Conservation (phyloP, 2,329 filamentous ascomycete species). For the Fusarium tuaranense region DNA sequence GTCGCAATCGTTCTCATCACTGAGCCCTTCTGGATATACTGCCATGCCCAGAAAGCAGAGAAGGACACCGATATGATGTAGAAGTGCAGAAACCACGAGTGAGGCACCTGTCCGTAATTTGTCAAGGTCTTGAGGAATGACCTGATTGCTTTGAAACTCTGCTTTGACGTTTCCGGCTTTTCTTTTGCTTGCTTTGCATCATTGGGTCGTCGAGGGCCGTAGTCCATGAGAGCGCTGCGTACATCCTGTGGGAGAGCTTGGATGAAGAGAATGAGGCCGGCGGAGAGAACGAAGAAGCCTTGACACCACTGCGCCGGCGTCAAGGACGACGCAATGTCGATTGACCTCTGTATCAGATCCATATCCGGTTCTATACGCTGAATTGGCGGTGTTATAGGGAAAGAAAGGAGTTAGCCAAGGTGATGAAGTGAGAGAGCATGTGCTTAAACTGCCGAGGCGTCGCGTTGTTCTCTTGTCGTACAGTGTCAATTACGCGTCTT, state of each 20-base stretch:
- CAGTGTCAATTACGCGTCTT: background rate
- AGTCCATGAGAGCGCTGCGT: constrained; percentile 60
- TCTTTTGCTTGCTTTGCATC: constrained; percentile 31
- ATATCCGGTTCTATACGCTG: background rate
- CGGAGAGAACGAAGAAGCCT: constrained; percentile 59
- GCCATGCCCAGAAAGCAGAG: constrained; percentile 79
- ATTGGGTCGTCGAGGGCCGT: constrained; percentile 59
- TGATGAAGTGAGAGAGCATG: constrained; percentile 8
- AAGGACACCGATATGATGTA: constrained; percentile 78
- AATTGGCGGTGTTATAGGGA: background rate
- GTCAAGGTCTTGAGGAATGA: constrained; percentile 47
- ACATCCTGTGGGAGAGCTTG: constrained; percentile 58
- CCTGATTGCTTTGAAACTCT: constrained; percentile 30
- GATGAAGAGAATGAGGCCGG: constrained; percentile 55
- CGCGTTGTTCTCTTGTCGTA: background rate
- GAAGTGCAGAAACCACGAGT: constrained; percentile 91
- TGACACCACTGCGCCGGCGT: constrained; percentile 56
- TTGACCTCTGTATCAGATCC: constrained; percentile 12
- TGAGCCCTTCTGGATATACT: constrained; percentile 67
- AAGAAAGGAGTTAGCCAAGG: background rate
- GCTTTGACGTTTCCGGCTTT: constrained; percentile 8
- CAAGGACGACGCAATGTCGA: constrained; percentile 10
- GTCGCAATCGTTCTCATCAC: constrained; percentile 62
- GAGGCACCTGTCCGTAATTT: constrained; percentile 73
- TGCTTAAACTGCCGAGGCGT: constrained; percentile 9